Base-by-base conservation (phyloP, 257 asterid genomes). In the Eustoma russellianum region DNA sequence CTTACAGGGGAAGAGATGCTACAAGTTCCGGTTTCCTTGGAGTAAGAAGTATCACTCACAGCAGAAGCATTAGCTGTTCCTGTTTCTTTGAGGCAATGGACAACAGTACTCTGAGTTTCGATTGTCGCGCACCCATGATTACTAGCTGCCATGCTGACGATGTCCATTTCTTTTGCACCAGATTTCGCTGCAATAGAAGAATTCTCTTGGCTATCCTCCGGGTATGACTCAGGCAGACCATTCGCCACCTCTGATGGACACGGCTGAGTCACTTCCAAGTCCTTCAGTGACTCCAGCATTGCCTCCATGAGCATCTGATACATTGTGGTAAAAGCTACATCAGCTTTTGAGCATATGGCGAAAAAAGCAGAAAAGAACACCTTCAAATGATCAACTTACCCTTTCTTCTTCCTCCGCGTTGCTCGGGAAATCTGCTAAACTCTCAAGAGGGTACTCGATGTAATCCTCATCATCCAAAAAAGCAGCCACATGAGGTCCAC, bases 391-490 rank as follows among this genome's bases (percentile, higher is more conserved):
- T 54, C 41, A 35, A 50, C 56, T 61, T 62, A 83, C 97, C 83
- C 88, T 80, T 69, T 89, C 94, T 79, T 89, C 97, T 69, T 89
- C 97, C 63, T 89, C 94, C 59, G 69, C 76, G 41, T 83, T 85
- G 80, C 61, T 74, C 0, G 97, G 97, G 61, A 89, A 86, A 69
- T 81, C 92, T 52, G 77, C 79, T 63, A 74, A 62, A 69, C 58
- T 76, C 65, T 85, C 87, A 16, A 85, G 83, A 38, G 92, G 56
- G 66, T 85, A 85, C 67, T 89, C 95, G 44, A 85, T 87, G 58
- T 83, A 89, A 56, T 85, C 95, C 2, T 79, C 92, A 16, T 85
- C 94, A 1, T 88, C 93, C 64, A 77, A 63, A 57, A 85, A 76
- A 55, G 74, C 71, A 55, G 75, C 68, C 44, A 74, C 78, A 35